Conservation (phyloP, 1,284 basidiomycete species). For the Chiua sp. region DNA sequence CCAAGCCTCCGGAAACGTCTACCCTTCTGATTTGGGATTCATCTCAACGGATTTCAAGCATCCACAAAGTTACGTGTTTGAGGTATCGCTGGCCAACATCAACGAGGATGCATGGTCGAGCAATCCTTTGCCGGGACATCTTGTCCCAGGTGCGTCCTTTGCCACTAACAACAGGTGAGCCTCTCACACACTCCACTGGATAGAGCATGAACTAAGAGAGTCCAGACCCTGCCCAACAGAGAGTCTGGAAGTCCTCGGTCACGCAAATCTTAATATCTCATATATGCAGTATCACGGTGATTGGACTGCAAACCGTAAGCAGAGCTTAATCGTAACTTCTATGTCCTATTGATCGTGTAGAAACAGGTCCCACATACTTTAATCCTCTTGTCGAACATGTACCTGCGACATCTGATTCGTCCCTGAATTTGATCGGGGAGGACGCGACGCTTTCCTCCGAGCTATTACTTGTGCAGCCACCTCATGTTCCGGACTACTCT, state of each 20-base stretch:
- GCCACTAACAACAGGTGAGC: neutral
- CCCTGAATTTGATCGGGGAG: neutral
- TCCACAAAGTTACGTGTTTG: neutral
- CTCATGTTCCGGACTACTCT: neutral
- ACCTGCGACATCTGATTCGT: neutral
- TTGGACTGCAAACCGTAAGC: conserved; percentile 12
- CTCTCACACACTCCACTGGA: neutral
- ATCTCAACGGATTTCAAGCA: neutral
- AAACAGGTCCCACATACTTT: neutral
- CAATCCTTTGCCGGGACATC: neutral
- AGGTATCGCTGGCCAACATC: neutral
- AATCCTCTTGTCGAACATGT: neutral
- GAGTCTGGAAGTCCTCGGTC: neutral
- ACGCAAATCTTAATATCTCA: neutral
- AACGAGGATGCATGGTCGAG: neutral
- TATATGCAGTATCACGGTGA: neutral
- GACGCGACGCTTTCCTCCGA: neutral
- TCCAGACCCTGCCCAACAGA: neutral
- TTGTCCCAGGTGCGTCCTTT: neutral
- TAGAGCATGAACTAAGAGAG: neutral
- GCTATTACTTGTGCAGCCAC: neutral
- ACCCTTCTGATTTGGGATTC: neutral
- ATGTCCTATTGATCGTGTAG: conserved; percentile 10
- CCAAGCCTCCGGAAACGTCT: neutral
- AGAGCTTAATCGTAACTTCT: neutral